These are phyloP conservation scores for Primulina tabacum DNA, from an alignment of 257 asterid genomes.

Conservation along the genomic window DNA sequence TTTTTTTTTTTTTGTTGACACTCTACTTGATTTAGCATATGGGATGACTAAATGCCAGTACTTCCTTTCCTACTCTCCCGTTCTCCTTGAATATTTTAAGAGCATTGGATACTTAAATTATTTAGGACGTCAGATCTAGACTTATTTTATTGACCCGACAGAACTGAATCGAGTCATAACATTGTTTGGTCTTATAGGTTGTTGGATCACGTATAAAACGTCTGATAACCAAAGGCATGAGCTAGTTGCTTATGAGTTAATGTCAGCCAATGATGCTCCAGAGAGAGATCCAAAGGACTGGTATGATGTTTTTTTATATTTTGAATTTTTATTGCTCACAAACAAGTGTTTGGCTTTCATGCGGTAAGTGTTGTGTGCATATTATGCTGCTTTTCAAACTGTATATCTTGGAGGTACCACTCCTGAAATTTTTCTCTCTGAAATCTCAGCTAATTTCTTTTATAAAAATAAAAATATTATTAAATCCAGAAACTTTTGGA, in stretches of 20 bases:
- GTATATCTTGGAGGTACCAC: background rate
- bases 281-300: constrained; percentile 97
- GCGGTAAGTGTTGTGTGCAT: background rate
- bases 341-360: background rate
- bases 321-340: background rate
- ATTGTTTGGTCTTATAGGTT: constrained; percentile 50
- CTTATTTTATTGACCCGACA: too few species aligned
- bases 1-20: too few species aligned
- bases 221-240: constrained; percentile 51
- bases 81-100: too few species aligned
- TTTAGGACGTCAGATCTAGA: too few species aligned
- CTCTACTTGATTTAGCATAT: too few species aligned
- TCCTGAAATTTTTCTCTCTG: background rate
- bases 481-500: too few species aligned
- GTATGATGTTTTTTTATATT: constrained; percentile 39
- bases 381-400: constrained; percentile 3
- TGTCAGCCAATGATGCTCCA: constrained; percentile 96
- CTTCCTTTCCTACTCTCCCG: too few species aligned
- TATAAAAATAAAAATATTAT: too few species aligned
- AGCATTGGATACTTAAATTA: too few species aligned
- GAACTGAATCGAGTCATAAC: constrained; percentile 4
- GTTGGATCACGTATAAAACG: constrained; percentile 78
- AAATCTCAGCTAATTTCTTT: too few species aligned
- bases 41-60: too few species aligned
- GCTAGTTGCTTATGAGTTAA: constrained; percentile 74